Evolutionary conservation across 139 green algal species (phyloP).

Genomic region (Pseudopediastrum boryanum): DNA sequence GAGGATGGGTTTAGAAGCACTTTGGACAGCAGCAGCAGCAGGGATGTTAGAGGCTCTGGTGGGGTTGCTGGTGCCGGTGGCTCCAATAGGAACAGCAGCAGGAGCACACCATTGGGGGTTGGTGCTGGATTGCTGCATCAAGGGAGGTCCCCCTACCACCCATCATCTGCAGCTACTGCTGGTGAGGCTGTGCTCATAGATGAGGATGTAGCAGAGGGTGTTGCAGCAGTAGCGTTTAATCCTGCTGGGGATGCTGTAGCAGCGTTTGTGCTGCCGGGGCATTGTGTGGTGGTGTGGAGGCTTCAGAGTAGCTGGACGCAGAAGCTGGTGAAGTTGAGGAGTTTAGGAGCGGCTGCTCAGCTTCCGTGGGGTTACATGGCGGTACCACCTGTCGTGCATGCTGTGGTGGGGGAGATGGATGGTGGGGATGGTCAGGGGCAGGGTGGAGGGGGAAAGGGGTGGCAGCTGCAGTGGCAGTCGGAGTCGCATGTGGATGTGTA

Average conservation of each 20-base stretch:
- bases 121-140: conserved; percentile 12
- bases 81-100: background rate
- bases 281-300: conserved; percentile 27
- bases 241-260: conserved; percentile 20
- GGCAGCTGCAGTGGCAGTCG: background rate
- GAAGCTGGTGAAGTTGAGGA: conserved; percentile 16
- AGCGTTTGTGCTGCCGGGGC: background rate
- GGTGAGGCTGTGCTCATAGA: conserved; percentile 3
- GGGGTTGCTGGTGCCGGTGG: background rate
- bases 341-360: conserved; percentile 3
- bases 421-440: background rate
- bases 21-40: background rate
- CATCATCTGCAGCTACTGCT: background rate
- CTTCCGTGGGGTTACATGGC: conserved; percentile 12
- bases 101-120: background rate
- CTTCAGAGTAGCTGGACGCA: conserved; percentile 24
- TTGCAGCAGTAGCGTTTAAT: conserved; percentile 28
- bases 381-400: background rate
- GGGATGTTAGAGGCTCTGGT: background rate
- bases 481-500: background rate
- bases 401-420: too few relatives aligned
- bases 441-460: background rate
- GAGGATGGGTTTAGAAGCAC: background rate
- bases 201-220: conserved; percentile 3
- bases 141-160: background rate